These are phyloP conservation scores for Macrolepiota albuminosa DNA, from an alignment of 768 basidiomycete genomes.

Conservation along the genomic window DNA sequence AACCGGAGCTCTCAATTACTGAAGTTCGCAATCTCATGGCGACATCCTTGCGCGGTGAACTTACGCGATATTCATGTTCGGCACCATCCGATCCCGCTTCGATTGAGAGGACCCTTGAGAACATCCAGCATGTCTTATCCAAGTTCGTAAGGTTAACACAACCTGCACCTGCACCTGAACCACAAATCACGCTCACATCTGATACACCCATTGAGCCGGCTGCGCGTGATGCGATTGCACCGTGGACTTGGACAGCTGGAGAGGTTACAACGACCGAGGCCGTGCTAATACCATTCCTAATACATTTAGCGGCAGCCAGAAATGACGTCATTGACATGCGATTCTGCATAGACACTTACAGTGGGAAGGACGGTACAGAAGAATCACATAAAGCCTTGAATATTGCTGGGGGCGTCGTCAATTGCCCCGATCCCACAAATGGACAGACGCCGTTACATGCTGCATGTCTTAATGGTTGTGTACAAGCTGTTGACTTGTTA, in stretches of 20 bases:
- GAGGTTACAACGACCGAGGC: constrained; percentile 69
- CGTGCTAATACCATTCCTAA: constrained; percentile 69
- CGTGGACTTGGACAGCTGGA: constrained; percentile 76
- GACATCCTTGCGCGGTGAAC: constrained; percentile 83
- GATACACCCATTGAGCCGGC: constrained; percentile 29
- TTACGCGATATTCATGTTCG: constrained; percentile 51
- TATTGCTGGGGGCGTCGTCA: constrained; percentile 67
- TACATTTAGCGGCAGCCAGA: constrained; percentile 72
- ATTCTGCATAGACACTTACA: constrained; percentile 48
- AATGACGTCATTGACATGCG: constrained; percentile 60
- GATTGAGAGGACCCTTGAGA: constrained; percentile 48
- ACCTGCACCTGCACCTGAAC: constrained; percentile 25
- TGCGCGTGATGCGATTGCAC: constrained; percentile 47
- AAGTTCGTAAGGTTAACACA: constrained; percentile 64
- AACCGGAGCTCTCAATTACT: constrained; percentile 61
- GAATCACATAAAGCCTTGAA: constrained; percentile 28
- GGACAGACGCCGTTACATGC: constrained; percentile 76
- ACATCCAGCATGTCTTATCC: constrained; percentile 59
- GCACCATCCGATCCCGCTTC: constrained; percentile 36
- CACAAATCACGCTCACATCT: constrained; percentile 32
- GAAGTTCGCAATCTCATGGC: constrained; percentile 75
- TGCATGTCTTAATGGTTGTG: constrained; percentile 66
- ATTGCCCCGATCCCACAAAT: constrained; percentile 65
- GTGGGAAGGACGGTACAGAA: constrained; percentile 17
- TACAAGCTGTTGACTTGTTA: constrained; percentile 39